phyloP scores from a whole-genome alignment of 2,329 filamentous ascomycete genomes.

The Colletotrichum karsti region DNA sequence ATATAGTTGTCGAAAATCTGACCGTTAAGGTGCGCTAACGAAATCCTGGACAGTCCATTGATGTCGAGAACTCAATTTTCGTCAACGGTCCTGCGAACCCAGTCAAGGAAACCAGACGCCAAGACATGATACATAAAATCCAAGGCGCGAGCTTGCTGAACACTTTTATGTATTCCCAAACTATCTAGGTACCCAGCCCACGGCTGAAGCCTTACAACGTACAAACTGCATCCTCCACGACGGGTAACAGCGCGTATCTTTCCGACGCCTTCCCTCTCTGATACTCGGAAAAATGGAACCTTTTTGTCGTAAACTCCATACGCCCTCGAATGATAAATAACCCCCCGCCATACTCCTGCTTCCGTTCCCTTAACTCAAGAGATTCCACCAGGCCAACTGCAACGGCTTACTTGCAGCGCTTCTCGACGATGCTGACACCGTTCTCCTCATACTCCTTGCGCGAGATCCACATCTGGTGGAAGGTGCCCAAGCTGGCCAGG shows the following conservation, averaged over 20 bases:
- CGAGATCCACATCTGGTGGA: slow-evolving; percentile 99
- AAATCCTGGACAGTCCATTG: no score
- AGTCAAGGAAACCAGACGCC: no score
- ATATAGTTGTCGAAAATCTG: no score
- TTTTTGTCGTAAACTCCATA: slow-evolving; percentile 27
- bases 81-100: no score
- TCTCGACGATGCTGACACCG: slow-evolving; percentile 89
- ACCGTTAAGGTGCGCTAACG: no score
- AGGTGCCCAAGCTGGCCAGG: slow-evolving; percentile 91
- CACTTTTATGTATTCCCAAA: slow-evolving; percentile 20
- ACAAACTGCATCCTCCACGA: slow-evolving; percentile 1
- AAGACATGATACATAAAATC: no score
- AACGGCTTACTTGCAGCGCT: slow-evolving; percentile 81
- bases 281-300: slow-evolving; percentile 4
- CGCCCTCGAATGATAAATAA: slow-evolving; percentile 15
- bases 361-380: slow-evolving; percentile 1
- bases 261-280: slow-evolving; percentile 12
- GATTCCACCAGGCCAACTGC: not conserved
- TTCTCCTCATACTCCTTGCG: slow-evolving; percentile 98
- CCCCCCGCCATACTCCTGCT: slow-evolving; percentile 22
- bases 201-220: not conserved
- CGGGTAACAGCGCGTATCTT: not conserved
- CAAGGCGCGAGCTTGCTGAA: not conserved
- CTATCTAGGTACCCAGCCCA: not conserved
- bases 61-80: no score